phyloP scores from a whole-genome alignment of 331 rosid species.

The Prunus yedoensis region DNA sequence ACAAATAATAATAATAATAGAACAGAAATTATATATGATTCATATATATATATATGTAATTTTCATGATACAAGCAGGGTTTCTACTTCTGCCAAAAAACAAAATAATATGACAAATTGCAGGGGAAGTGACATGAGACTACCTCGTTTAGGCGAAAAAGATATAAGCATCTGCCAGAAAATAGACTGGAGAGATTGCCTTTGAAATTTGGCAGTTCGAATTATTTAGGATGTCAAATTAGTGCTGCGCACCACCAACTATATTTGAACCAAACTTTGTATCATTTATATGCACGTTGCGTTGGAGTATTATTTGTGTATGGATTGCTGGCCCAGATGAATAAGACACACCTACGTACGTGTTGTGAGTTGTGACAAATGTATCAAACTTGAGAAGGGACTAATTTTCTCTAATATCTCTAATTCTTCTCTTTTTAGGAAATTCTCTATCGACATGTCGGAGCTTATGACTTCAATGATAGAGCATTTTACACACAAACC shows the following conservation, averaged over 20 bases:
- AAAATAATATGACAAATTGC: background rate
- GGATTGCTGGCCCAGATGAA: conserved; percentile 1
- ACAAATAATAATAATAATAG: background rate
- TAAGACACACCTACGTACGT: background rate
- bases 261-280: background rate
- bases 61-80: too few relatives aligned
- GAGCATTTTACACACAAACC: too few relatives aligned
- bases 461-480: too few relatives aligned
- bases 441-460: too few relatives aligned
- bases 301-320: background rate
- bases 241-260: background rate
- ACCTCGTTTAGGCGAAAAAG: background rate
- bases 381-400: background rate
- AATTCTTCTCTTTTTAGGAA: too few relatives aligned
- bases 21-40: background rate
- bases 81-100: too few relatives aligned
- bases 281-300: background rate
- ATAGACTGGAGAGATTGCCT: background rate
- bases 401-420: background rate
- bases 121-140: background rate
- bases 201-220: background rate
- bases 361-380: background rate
- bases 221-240: background rate
- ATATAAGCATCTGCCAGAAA: background rate
- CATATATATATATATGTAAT: too few relatives aligned